Percentiles rank a stretch among this genome's conserved stretches.
phyloP scores from a whole-genome alignment of 2,329 filamentous ascomycete species.

The Plenodomus biglobosus region DNA sequence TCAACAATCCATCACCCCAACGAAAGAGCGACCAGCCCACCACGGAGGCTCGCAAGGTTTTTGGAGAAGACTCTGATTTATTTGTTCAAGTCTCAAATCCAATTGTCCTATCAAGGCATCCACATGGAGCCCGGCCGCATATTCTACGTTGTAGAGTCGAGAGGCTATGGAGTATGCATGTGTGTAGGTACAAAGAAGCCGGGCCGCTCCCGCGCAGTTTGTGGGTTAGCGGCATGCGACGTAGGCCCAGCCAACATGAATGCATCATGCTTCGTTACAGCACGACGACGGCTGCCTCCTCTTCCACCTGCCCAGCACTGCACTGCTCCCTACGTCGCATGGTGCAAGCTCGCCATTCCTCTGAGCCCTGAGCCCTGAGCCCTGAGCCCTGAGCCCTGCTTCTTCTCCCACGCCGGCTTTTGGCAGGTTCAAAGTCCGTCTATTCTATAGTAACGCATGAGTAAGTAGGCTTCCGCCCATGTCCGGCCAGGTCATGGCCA shows the following conservation, averaged over 20 bases:
- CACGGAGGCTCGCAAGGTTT: too few species aligned
- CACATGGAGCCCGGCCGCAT: too few species aligned
- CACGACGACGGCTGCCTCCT: slow-evolving; percentile 10
- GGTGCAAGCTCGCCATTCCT: neutral
- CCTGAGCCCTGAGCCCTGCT: neutral
- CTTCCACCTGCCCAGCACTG: neutral
- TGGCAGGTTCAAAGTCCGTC: slow-evolving; percentile 2
- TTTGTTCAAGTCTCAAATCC: too few species aligned
- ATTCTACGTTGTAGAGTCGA: too few species aligned
- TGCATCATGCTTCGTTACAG: slow-evolving; percentile 1
- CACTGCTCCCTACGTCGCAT: neutral
- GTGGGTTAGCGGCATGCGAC: slow-evolving; percentile 2
- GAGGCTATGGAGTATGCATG: too few species aligned
- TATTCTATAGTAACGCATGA: slow-evolving; percentile 7
- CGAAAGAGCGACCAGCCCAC: too few species aligned
- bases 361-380: too few species aligned
- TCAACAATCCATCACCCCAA: too few species aligned
- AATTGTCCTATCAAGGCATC: too few species aligned
- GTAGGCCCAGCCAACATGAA: slow-evolving; percentile 7
- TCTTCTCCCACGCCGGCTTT: neutral
- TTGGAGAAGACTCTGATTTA: too few species aligned
- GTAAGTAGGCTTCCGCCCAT: slow-evolving; percentile 23
- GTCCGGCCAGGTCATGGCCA: slow-evolving; percentile 21
- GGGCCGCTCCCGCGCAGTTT: neutral
- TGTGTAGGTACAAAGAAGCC: too few species aligned